Evolutionary conservation across 1,284 basidiomycete species (phyloP).

Genomic region (Puccinia brachypodii): DNA sequence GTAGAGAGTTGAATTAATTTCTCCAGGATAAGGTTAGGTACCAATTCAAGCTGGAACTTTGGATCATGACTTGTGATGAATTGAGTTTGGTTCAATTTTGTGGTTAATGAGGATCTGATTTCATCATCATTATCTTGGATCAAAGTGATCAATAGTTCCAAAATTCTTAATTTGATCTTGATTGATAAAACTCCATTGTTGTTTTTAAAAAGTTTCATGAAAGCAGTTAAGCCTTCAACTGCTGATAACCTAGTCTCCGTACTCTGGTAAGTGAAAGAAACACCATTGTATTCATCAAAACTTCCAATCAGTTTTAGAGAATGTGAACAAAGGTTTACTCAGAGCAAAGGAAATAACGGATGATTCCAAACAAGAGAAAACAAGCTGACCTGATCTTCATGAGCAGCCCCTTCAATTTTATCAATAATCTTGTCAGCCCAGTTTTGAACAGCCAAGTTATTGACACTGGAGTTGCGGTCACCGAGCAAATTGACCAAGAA

Average conservation of each 20-base stretch:
- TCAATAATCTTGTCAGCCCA: conserved; percentile 14
- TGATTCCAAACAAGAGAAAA: not conserved
- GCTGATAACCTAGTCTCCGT: conserved; percentile 39
- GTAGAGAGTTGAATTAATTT: conserved; percentile 13
- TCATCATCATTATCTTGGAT: conserved; percentile 48
- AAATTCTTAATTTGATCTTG: conserved; percentile 9
- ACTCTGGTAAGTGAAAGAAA: conserved; percentile 1
- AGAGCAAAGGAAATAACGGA: not conserved
- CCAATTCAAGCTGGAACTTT: conserved; percentile 7
- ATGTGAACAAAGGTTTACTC: not conserved
- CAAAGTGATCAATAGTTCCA: conserved; percentile 18
- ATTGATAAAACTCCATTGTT: not conserved
- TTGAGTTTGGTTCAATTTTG: not conserved
- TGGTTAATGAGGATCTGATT: conserved; percentile 1
- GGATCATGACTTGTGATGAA: not conserved
- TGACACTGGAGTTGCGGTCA: not conserved
- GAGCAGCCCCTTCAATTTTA: conserved; percentile 7
- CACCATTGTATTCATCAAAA: not conserved
- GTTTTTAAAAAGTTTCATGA: not conserved
- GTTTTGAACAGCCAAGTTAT: not conserved
- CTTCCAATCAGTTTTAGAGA: not conserved
- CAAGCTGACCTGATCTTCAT: conserved; percentile 36
- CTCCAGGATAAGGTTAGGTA: conserved; percentile 20
- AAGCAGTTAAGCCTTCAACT: conserved; percentile 9
- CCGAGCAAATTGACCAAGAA: conserved; percentile 11